A percentile compares a stretch with the other conserved stretches of the same genome.
These are phyloP conservation scores for Colletotrichum chrysophilum DNA, from an alignment of 2,329 filamentous ascomycete genomes.

Conservation along the genomic window DNA sequence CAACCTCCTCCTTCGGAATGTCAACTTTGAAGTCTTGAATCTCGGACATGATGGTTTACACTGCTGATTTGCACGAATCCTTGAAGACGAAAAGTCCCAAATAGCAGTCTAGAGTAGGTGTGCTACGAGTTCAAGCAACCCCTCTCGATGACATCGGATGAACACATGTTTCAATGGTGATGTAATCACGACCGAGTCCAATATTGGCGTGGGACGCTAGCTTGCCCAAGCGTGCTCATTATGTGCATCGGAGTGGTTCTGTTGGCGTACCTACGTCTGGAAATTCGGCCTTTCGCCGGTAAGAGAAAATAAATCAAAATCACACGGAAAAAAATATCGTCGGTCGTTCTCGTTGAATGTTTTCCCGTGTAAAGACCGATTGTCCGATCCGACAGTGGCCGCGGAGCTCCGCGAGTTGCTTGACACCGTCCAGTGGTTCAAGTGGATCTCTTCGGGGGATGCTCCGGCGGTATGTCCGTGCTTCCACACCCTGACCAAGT, in stretches of 20 bases:
- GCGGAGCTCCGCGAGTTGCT: neutral
- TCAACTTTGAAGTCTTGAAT: neutral
- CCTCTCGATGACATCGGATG: neutral
- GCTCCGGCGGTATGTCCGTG: neutral
- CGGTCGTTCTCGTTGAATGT: neutral
- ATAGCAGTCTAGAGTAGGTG: neutral
- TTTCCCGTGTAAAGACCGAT: neutral
- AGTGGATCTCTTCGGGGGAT: neutral
- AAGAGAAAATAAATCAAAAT: too few relatives aligned
- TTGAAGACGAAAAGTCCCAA: neutral
- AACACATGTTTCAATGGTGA: neutral
- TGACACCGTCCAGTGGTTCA: fast-evolving
- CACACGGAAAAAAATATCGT: neutral
- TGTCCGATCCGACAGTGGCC: neutral
- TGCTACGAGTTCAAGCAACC: neutral
- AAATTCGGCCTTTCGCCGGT: neutral
- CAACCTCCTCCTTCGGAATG: neutral
- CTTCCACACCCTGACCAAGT: neutral
- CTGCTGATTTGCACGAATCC: neutral
- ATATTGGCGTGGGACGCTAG: neutral
- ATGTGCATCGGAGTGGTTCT: neutral
- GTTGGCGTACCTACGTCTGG: neutral
- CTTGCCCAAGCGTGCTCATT: neutral
- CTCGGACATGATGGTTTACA: neutral
- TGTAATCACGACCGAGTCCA: neutral